phyloP scores from a whole-genome alignment of 495 filamentous ascomycete species.

The Amphirosellinia nigrospora region DNA sequence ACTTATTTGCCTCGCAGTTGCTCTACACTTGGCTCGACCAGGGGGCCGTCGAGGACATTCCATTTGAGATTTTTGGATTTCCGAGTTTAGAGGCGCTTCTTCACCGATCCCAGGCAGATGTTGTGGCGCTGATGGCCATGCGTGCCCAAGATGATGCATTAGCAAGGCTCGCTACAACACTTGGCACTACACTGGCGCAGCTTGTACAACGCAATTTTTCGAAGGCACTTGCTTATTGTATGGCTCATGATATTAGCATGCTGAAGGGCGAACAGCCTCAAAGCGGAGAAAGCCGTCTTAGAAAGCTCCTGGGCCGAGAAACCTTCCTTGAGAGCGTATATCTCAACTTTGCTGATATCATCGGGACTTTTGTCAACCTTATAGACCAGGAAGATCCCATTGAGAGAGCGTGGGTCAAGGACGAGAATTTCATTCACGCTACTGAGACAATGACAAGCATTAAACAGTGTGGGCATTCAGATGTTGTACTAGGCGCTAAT shows the following conservation, averaged over 20 bases:
- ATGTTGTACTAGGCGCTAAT: slow-evolving; percentile 65
- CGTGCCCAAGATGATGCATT: slow-evolving; percentile 70
- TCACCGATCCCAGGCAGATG: slow-evolving; percentile 75
- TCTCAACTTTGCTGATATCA: slow-evolving; percentile 73
- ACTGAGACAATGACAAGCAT: slow-evolving; percentile 70
- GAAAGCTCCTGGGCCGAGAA: slow-evolving; percentile 71
- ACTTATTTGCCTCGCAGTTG: slow-evolving; percentile 90
- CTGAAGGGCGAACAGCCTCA: slow-evolving; percentile 61
- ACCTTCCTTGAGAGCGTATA: slow-evolving; percentile 65
- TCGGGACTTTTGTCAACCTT: slow-evolving; percentile 77
- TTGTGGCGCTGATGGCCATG: slow-evolving; percentile 84
- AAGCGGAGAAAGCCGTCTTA: slow-evolving; percentile 70
- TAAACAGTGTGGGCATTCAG: slow-evolving; percentile 65
- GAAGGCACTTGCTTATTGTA: slow-evolving; percentile 82
- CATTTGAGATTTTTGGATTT: slow-evolving; percentile 85
- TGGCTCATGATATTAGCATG: slow-evolving; percentile 76
- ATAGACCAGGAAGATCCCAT: slow-evolving; percentile 71
- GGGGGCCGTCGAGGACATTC: slow-evolving; percentile 69
- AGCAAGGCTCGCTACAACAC: slow-evolving; percentile 59
- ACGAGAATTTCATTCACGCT: slow-evolving; percentile 62
- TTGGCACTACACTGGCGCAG: slow-evolving; percentile 61
- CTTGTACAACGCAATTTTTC: slow-evolving; percentile 74
- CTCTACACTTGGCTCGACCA: slow-evolving; percentile 86
- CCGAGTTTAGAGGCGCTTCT: slow-evolving; percentile 70
- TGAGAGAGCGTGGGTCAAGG: slow-evolving; percentile 73